Evolutionary conservation across 805 yeast genomes (phyloP), one percentile per base, ranked within the genome.

Genomic region (Wickerhamomyces ciferrii): DNA sequence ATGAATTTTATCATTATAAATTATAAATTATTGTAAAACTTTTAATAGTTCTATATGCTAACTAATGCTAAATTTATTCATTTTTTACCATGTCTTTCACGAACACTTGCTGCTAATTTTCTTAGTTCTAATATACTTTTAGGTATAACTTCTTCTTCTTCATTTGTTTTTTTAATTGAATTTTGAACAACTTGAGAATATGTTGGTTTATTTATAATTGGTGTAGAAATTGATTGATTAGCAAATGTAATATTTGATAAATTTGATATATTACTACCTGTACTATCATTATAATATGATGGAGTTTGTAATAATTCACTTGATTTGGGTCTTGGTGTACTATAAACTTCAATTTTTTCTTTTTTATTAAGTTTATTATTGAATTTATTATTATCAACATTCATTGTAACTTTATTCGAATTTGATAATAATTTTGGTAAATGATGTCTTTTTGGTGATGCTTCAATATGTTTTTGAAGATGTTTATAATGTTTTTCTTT

Each of bases 321-420:
- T 11, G 64, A 60, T 44, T 59, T 60, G 6, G 62, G 61, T 44
- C 60, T 55, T 42, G 64, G 64, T 9, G 64, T 60, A 29, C 43
- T 40, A 25, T 56, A 60, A 21, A 57, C 53, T 10, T 56, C 53
- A 36, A 55, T 42, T 31, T 56, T 57, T 3, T 35, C 1, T 43
- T 52, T 56, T n/a, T 38, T 34, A n/a, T 13, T 27, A 2, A 11
- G 21, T 17, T 38, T 18, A 27, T 27, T 11, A 39, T 27, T 29
- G 4, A 24, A 20, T 7, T 25, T 29, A 19, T 8, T 34, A 17
- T 34, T 34, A n/a, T 34, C n/a, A 34, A 11, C 5, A n/a, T 34
- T 17, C 10, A 5, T 34, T 8, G 32, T 15, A 31, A 31, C n/a
- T 11, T 31, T 31, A 31, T 31, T 14, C 5, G 36, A 32, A 17